These are phyloP conservation scores for Beta vulgaris DNA, from an alignment of 148 eudicot species.

Conservation along the genomic window DNA sequence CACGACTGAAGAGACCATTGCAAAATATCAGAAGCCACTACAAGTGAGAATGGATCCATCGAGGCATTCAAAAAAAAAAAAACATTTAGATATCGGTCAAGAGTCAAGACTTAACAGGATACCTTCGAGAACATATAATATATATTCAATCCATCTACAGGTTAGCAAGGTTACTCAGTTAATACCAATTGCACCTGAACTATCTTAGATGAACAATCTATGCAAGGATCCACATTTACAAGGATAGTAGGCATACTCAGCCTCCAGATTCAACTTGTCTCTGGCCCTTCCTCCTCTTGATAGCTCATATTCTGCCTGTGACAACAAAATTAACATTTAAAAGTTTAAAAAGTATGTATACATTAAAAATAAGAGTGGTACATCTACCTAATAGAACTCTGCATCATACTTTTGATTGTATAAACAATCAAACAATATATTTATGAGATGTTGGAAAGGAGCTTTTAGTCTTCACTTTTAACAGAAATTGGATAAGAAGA, in stretches of 20 bases:
- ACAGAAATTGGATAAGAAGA: not conserved
- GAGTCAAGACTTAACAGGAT: not conserved
- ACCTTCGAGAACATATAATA: conserved; percentile 6
- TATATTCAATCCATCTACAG: not conserved
- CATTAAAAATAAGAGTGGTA: not conserved
- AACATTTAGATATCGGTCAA: not conserved
- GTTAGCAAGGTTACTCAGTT: no score
- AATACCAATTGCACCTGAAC: not conserved
- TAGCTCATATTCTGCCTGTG: conserved; percentile 80
- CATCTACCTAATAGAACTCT: not conserved
- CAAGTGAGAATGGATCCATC: not conserved
- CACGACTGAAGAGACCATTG: not conserved
- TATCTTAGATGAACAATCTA: not conserved
- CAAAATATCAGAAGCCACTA: not conserved
- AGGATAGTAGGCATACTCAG: conserved; percentile 58
- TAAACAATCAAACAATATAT: not conserved
- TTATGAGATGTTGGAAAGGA: not conserved
- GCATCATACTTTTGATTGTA: not conserved
- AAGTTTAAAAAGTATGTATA: not conserved
- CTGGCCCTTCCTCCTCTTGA: conserved; percentile 63
- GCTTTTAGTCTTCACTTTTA: not conserved
- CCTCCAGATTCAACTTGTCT: conserved; percentile 69
- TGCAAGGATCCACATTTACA: conserved; percentile 14
- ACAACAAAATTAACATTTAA: not conserved
- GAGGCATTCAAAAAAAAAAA: not conserved